These are phyloP conservation scores for Wickerhamiella cacticola DNA, from an alignment of 805 yeast species.

Conservation along the genomic window DNA sequence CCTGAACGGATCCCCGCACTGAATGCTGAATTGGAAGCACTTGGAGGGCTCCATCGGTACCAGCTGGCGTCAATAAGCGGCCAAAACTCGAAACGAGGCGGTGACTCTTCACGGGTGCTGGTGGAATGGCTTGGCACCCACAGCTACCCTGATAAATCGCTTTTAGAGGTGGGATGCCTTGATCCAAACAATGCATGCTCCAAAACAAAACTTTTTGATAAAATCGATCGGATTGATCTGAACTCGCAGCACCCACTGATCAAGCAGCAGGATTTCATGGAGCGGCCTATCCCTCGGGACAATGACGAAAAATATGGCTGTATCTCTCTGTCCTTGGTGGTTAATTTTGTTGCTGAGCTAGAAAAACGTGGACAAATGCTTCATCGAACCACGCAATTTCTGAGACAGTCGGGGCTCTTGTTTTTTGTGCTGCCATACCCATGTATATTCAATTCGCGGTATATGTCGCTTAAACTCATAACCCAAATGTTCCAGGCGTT, in stretches of 20 bases:
- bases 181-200: slow-evolving; percentile 58
- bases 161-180: slow-evolving; percentile 78
- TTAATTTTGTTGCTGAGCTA: slow-evolving; percentile 76
- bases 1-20: slow-evolving; percentile 16
- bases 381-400: slow-evolving; percentile 42
- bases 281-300: slow-evolving; percentile 45
- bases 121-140: slow-evolving; percentile 51
- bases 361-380: slow-evolving; percentile 68
- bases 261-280: slow-evolving; percentile 72
- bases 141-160: slow-evolving; percentile 21
- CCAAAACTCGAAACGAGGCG: slow-evolving; percentile 66
- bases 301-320: slow-evolving; percentile 38
- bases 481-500: slow-evolving; percentile 39
- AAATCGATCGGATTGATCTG: slow-evolving; percentile 58
- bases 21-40: slow-evolving; percentile 32
- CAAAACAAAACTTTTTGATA: slow-evolving; percentile 40
- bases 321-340: slow-evolving; percentile 73
- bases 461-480: slow-evolving; percentile 40
- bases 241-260: slow-evolving; percentile 68
- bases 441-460: slow-evolving; percentile 72
- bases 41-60: slow-evolving; percentile 70
- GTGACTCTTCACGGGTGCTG: slow-evolving; percentile 76
- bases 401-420: slow-evolving; percentile 32
- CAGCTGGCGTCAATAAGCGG: slow-evolving; percentile 83
- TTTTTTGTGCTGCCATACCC: slow-evolving; percentile 85